Evolutionary conservation across 1,284 basidiomycete species (phyloP).

Genomic region (Ceratobasidium sp.): DNA sequence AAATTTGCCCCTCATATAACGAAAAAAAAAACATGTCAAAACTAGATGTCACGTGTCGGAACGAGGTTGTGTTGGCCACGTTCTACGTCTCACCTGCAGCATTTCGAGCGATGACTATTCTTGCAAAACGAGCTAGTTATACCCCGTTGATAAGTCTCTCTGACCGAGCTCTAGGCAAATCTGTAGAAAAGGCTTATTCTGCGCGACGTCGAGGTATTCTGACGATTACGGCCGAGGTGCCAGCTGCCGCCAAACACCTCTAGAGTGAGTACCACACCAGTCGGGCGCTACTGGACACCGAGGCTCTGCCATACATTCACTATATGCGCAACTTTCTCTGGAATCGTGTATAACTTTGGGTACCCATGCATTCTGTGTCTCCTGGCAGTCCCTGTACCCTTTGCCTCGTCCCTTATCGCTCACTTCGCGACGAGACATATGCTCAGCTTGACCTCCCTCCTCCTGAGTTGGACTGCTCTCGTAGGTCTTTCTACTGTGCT

Average conservation of each 20-base stretch:
- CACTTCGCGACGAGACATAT: background rate
- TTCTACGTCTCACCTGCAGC: no score
- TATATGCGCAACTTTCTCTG: constrained; percentile 36
- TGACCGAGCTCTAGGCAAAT: no score
- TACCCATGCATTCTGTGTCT: background rate
- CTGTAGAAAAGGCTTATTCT: background rate
- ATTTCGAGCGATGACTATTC: no score
- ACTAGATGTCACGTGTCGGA: no score
- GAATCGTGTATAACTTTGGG: background rate
- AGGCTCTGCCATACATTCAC: background rate
- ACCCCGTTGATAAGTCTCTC: no score
- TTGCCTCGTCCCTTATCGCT: constrained; percentile 8
- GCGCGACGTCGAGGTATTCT: background rate
- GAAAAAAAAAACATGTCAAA: no score
- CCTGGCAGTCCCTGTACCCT: background rate
- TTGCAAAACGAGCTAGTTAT: no score
- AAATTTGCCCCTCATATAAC: no score
- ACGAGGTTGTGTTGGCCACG: no score
- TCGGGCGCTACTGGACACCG: constrained; percentile 6
- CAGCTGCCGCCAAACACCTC: background rate
- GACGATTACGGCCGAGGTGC: background rate
- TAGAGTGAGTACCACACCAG: constrained; percentile 28
- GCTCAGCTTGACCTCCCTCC: no score
- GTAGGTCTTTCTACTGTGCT: no score
- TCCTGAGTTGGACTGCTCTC: no score